These are phyloP conservation scores for Talaromyces borbonicus DNA, from an alignment of 495 filamentous ascomycete genomes.

Conservation along the genomic window DNA sequence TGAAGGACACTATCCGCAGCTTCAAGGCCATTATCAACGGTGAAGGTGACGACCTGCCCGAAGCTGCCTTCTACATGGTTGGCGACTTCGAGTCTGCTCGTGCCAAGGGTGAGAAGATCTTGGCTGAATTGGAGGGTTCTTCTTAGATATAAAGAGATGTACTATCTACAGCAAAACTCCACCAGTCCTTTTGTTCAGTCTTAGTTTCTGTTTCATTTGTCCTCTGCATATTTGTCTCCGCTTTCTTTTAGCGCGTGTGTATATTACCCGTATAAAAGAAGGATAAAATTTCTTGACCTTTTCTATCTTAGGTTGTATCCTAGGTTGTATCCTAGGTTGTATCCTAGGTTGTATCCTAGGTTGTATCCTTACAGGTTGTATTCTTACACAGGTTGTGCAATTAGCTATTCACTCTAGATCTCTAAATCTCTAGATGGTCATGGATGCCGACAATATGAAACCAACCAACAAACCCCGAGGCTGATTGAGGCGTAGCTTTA, in stretches of 20 bases:
- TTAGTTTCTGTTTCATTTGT: constrained; percentile 11
- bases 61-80: constrained; percentile 97
- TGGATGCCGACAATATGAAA: no score
- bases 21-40: constrained; percentile 98
- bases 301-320: neutral
- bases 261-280: constrained; percentile 37
- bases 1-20: constrained; percentile 93
- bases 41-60: constrained; percentile 91
- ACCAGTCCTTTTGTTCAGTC: no score
- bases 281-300: constrained; percentile 8
- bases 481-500: neutral
- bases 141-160: constrained; percentile 51
- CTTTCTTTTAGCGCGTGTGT: constrained; percentile 35
- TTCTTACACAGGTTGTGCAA: no score
- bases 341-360: no score
- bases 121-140: constrained; percentile 80
- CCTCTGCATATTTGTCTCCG: constrained; percentile 24
- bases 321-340: neutral
- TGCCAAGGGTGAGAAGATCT: constrained; percentile 98
- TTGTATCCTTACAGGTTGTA: no score
- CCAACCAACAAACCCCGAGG: no score
- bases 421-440: no score
- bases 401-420: no score
- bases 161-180: constrained; percentile 15
- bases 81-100: constrained; percentile 88